phyloP scores from a whole-genome alignment of 73 alveolate species.

The Urostyla sp. region DNA sequence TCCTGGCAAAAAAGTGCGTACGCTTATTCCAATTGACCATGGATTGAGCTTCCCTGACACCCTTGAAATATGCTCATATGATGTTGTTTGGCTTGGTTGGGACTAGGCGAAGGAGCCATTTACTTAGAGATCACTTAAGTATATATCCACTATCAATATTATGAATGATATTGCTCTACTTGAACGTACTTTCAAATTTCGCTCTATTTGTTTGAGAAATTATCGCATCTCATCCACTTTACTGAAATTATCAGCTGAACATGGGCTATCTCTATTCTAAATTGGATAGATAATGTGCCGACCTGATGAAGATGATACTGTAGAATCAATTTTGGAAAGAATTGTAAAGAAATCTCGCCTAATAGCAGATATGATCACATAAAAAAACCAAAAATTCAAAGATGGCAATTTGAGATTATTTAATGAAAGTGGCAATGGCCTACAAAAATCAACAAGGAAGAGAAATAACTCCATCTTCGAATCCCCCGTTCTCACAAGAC shows the following conservation, averaged over 20 bases:
- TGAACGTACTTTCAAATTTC: constrained; percentile 81
- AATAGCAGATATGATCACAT: constrained; percentile 60
- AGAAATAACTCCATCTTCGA: background rate
- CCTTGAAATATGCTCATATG: constrained; percentile 92
- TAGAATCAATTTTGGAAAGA: constrained; percentile 77
- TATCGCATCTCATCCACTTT: constrained; percentile 90
- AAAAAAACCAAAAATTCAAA: constrained; percentile 23
- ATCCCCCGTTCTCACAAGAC: background rate
- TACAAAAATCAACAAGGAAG: constrained; percentile 9
- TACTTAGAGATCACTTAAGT: constrained; percentile 75
- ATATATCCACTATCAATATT: constrained; percentile 84
- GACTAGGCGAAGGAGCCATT: constrained; percentile 86
- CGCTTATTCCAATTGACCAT: constrained; percentile 97
- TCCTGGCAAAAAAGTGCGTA: constrained; percentile 50
- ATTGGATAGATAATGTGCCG: constrained; percentile 86
- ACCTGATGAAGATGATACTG: constrained; percentile 82
- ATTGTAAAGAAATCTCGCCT: constrained; percentile 76
- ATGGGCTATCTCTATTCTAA: constrained; percentile 89
- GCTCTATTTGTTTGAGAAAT: constrained; percentile 95
- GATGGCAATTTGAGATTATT: constrained; percentile 23
- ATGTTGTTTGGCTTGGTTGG: constrained; percentile 97
- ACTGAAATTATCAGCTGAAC: constrained; percentile 88
- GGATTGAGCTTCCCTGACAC: constrained; percentile 94
- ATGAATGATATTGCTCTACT: constrained; percentile 85
- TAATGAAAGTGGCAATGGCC: background rate